Evolutionary conservation across 2,329 filamentous ascomycete genomes (phyloP).

Genomic region (Colletotrichum trifolii): DNA sequence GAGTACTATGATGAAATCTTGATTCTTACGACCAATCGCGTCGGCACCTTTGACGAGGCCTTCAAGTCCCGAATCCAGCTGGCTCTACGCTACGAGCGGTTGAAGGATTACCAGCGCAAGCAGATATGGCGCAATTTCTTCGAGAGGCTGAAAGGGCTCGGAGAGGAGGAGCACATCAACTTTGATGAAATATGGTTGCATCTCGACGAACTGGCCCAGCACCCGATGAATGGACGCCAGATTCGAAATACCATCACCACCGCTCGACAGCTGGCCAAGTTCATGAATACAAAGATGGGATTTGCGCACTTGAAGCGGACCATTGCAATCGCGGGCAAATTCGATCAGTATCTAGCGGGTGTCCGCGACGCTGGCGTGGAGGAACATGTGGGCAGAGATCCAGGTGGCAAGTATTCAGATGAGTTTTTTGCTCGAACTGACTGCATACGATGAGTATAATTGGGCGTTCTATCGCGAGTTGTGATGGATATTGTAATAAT

Average conservation of each 20-base stretch:
- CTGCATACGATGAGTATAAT: too few species aligned
- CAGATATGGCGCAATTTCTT: slow-evolving; percentile 88
- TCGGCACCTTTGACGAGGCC: slow-evolving; percentile 88
- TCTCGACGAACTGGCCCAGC: slow-evolving; percentile 75
- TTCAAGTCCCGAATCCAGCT: slow-evolving; percentile 91
- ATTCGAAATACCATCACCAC: slow-evolving; percentile 91
- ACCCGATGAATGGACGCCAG: slow-evolving; percentile 72
- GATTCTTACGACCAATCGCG: slow-evolving; percentile 89
- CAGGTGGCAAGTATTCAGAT: too few species aligned
- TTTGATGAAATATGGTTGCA: slow-evolving; percentile 63
- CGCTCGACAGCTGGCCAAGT: slow-evolving; percentile 56
- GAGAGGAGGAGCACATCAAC: slow-evolving; percentile 69
- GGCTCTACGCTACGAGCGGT: slow-evolving; percentile 80
- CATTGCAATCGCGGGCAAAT: too few species aligned
- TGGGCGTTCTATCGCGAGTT: too few species aligned
- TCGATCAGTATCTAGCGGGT: too few species aligned
- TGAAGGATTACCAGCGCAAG: slow-evolving; percentile 77
- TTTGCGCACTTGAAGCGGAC: too few species aligned
- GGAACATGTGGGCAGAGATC: too few species aligned
- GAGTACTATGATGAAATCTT: slow-evolving; percentile 94
- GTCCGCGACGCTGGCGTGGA: too few species aligned
- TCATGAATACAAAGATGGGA: too few species aligned
- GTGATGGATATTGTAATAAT: too few species aligned
- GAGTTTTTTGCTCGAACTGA: too few species aligned
- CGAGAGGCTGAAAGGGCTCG: slow-evolving; percentile 54